Percentiles rank a stretch among this genome's conserved stretches.
Conservation (phyloP, 2,329 filamentous ascomycete species). For the Sporothrix humicola region DNA sequence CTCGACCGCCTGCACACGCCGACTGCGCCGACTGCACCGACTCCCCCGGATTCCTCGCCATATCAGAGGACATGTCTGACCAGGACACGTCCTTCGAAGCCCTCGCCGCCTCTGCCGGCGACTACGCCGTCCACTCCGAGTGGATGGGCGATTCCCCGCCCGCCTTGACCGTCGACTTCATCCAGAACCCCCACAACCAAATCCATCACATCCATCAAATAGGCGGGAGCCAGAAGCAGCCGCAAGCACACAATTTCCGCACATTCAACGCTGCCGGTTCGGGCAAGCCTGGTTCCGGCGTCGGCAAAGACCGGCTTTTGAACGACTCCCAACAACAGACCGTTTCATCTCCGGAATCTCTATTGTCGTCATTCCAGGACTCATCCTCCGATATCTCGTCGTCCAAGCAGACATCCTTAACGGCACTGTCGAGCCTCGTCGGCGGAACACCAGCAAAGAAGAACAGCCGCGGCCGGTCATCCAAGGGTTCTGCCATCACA, state of each 20-base stretch:
- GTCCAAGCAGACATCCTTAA: slow-evolving; percentile 38
- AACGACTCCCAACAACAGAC: slow-evolving; percentile 34
- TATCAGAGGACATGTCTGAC: slow-evolving; percentile 36
- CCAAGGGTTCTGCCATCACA: slow-evolving; percentile 40
- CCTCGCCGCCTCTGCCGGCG: slow-evolving; percentile 38
- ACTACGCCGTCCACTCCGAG: slow-evolving; percentile 39
- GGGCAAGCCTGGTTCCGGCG: slow-evolving; percentile 1
- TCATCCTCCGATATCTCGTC: slow-evolving; percentile 60
- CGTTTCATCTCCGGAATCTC: slow-evolving; percentile 39
- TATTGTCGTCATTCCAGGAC: slow-evolving; percentile 49
- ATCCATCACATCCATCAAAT: slow-evolving; percentile 31
- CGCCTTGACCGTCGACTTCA: slow-evolving; percentile 38
- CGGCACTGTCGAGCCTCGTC: slow-evolving; percentile 35
- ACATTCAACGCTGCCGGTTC: slow-evolving; percentile 19
- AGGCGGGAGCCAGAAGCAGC: slow-evolving; percentile 23
- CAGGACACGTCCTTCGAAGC: slow-evolving; percentile 39
- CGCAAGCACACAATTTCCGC: background rate
- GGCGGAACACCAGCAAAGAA: slow-evolving; percentile 33
- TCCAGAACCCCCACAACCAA: slow-evolving; percentile 36
- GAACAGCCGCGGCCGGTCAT: slow-evolving; percentile 36
- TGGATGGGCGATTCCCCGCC: slow-evolving; percentile 40
- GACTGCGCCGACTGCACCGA: background rate
- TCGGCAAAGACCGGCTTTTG: slow-evolving; percentile 32
- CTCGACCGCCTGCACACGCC: slow-evolving; percentile 4
- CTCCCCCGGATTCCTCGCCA: background rate